phyloP scores from a whole-genome alignment of 2,329 filamentous ascomycete genomes.

The Verticillium nonalfalfae region DNA sequence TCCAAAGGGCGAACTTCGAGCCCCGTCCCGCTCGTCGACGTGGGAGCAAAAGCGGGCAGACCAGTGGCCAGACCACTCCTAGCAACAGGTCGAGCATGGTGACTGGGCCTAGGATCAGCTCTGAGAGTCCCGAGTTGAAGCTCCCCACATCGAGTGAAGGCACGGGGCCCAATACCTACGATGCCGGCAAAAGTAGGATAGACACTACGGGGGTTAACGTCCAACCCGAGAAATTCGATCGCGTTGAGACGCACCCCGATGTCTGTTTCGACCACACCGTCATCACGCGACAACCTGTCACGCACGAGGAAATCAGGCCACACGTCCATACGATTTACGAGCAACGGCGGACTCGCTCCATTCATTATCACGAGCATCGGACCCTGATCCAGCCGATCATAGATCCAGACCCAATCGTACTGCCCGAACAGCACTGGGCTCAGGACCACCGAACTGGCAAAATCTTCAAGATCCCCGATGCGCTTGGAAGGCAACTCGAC shows the following conservation, averaged over 20 bases:
- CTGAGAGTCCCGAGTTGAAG: neutral
- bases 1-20: neutral
- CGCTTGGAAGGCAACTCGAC: neutral
- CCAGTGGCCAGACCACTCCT: neutral
- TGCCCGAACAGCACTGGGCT: neutral
- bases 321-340: neutral
- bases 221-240: neutral
- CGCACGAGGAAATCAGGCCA: neutral
- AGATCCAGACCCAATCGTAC: neutral
- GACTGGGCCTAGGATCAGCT: neutral
- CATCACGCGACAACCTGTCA: neutral
- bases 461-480: slow-evolving; percentile 1
- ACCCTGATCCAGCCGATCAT: neutral
- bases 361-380: neutral
- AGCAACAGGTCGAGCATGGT: neutral
- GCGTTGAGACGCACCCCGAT: neutral
- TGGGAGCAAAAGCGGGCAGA: neutral
- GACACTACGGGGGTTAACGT: too few relatives aligned
- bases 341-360: neutral
- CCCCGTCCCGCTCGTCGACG: neutral
- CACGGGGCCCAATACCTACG: too few relatives aligned
- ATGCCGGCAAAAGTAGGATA: too few relatives aligned
- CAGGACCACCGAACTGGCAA: neutral
- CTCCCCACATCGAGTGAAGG: too few relatives aligned
- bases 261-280: neutral